Evolutionary conservation across 345 rosid species (phyloP), one percentile per base, ranked within the genome.

Genomic region (Nasturtium officinale): DNA sequence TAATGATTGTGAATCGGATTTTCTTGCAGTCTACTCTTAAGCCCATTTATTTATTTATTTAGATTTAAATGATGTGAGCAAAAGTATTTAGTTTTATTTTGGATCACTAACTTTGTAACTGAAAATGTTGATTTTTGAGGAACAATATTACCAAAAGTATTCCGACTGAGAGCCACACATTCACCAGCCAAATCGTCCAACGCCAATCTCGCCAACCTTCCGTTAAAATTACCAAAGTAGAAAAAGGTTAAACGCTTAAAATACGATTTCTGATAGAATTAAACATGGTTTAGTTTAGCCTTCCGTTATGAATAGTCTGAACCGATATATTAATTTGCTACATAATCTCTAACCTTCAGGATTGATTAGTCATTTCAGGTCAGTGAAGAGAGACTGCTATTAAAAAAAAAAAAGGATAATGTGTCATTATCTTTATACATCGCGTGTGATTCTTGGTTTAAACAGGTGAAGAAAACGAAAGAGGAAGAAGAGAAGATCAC

Each of bases 201-300:
- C 71, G 77, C 65, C 63, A 73, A 64, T 64, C 67, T 73, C 65
- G 77, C 77, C 65, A n/a, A 17, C 18, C 48, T 50, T 71, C 11
- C 9, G 6, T 7, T 71, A 48, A 71, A 26, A 29, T 42, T 53
- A 3, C 35, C 54, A 29, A 42, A 29, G 35, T 13, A 18, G 6
- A n/a, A 13, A 43, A 65, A 23, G 9, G 46, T n/a, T 30, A 54
- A 45, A n/a, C 54, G 11, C 3, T 33, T 33, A 52, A n/a, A n/a
- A n/a, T n/a, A n/a, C n/a, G n/a, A n/a, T n/a, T n/a, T n/a, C n/a
- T n/a, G n/a, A n/a, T n/a, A n/a, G n/a, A n/a, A n/a, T n/a, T n/a
- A n/a, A n/a, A n/a, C n/a, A n/a, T n/a, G n/a, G n/a, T n/a, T n/a
- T n/a, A n/a, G n/a, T n/a, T n/a, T n/a, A n/a, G n/a, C 25, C 47